Evolutionary conservation across 306 rosid species (phyloP), one percentile per base, ranked within the genome.

Genomic region (Oxytropis ochrocephala): DNA sequence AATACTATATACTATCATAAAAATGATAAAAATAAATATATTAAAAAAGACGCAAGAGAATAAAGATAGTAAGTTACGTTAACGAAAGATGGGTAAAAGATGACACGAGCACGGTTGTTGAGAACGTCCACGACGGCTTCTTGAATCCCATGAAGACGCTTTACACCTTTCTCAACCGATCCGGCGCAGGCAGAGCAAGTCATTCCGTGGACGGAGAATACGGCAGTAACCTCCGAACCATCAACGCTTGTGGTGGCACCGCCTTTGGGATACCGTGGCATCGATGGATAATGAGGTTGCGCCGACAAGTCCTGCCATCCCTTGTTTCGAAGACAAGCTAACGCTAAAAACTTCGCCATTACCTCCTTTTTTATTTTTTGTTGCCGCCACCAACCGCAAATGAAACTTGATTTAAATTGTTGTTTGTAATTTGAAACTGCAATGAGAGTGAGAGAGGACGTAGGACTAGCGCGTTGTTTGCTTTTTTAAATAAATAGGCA

Each of bases 131-230:
- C 88, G 13, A 74, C 57, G n/a, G 95, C 91, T 59, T 89, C 85
- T 0, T 74, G 82, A 39, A 92, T 85, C 3, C 98, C 96, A 3
- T 88, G 88, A 8, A 92, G 91, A 12, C 90, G 84, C 69, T 92
- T 92, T 63, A 92, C 38, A 3, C 86, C 77, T 62, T 87, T 92
- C 75, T 92, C 96, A 2, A 89, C 86, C 1, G 92, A 86, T 3
- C 85, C 91, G 0, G 95, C 92, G 53, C 96, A 89, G 3, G 95
- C 96, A 1, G 95, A 73, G 76, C 98, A 87, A 4, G 74, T 81
- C 92, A 92, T 87, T 19, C 98, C 98, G 14, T 54, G 4, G 30
- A 92, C 92, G 2, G 82, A 78, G 67, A 92, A 79, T 51, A 87
- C 67, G 9, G 83, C 92, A 61, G 65, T 87, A 1, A 49, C 64